Evolutionary conservation across 345 rosid species (phyloP), one percentile per base, ranked within the genome.

Genomic region (Lenwebbia sp.): DNA sequence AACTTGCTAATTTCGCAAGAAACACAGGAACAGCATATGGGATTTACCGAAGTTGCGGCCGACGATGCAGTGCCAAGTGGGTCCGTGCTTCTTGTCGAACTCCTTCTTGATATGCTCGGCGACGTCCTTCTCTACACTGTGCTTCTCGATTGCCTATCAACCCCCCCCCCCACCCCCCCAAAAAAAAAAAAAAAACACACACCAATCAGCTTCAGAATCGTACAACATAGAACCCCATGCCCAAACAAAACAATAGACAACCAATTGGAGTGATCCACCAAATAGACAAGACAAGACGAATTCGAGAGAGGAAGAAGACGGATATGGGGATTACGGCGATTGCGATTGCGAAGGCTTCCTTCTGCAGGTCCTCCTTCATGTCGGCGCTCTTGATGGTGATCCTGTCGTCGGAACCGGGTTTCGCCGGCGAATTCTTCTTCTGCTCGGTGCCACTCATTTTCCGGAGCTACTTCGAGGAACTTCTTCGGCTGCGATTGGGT

Each of bases 21-120:
- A 83, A 62, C 12, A 52, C 62, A 85, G 83, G 6, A 53, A 10
- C 85, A 85, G 85, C 65, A 62, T 87, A 56, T 82, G 81, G 44
- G 85, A 84, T 87, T 90, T 91, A 97, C 99, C 99, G 82, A 97
- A 97, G 93, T 97, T 97, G 88, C 98, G 96, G 86, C 99, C 99
- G 33, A 97, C 99, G 85, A 97, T 97, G 95, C 99, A 97, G 91
- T 97, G 99, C 99, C 99, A 97, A 88, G 99, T 97, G 86, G 97
- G 95, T 44, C 99, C 99, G 76, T 97, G 97, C 89, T 88, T 96
- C 91, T 88, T 94, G 88, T 97, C 99, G 88, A 97, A 97, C 90
- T 96, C 99, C 93, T 96, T 96, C 94, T 97, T 97, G 85, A 97
- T 97, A 85, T 90, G 92, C 96, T 97, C 99, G 3, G 99, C 99